These are phyloP conservation scores for Hypoxylon sp. DNA, from an alignment of 2,329 filamentous ascomycete species.

Conservation along the genomic window DNA sequence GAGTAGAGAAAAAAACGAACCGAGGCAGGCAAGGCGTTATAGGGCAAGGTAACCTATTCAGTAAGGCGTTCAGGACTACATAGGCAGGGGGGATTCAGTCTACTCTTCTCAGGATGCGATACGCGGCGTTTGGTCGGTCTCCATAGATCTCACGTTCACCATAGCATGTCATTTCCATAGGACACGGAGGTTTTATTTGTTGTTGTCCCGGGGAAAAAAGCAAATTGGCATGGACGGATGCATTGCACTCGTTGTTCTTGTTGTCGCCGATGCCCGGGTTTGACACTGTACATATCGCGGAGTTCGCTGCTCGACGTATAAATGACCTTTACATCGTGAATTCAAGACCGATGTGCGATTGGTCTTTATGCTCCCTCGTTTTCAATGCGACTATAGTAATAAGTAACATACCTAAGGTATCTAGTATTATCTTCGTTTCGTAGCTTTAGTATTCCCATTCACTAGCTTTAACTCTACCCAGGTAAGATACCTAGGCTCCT, in stretches of 20 bases:
- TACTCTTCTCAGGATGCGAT: constrained; percentile 11
- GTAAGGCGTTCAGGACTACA: background rate
- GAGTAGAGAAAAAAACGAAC: constrained; percentile 30
- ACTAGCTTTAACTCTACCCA: background rate
- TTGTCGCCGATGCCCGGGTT: no score
- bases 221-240: constrained; percentile 4
- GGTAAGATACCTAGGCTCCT: background rate
- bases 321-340: background rate
- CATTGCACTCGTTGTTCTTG: no score
- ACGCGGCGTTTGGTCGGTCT: background rate
- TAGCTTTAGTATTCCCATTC: background rate
- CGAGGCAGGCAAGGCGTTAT: constrained; percentile 19
- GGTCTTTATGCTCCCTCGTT: no score
- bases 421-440: no score
- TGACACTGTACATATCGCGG: constrained; percentile 14
- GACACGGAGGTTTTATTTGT: background rate
- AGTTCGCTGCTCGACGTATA: background rate
- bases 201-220: background rate
- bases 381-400: no score
- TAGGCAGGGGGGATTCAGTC: background rate
- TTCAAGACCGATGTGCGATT: no score
- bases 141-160: background rate
- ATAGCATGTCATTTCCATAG: background rate
- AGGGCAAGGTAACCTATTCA: no score
- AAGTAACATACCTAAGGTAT: no score